A percentile compares a stretch with the other conserved stretches of the same genome.
phyloP scores from a whole-genome alignment of 148 eudicot species.

The Pharnaceum exiguum region DNA sequence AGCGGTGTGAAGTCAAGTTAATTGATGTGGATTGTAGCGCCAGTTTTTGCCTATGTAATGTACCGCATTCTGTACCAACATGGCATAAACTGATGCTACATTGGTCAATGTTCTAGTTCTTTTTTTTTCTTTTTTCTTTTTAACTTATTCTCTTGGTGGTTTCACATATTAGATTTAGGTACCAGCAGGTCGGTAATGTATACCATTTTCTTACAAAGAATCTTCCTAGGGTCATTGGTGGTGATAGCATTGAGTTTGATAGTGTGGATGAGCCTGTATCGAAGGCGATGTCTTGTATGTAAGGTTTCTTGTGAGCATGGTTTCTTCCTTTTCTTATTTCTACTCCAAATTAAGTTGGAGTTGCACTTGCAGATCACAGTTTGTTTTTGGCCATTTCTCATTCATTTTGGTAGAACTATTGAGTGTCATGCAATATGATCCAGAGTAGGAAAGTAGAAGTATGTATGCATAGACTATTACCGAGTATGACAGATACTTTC shows the following conservation, averaged over 20 bases:
- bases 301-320: constrained; percentile 4
- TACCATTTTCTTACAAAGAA: constrained; percentile 11
- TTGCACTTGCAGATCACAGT: constrained; percentile 2
- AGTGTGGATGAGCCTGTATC: constrained; percentile 31
- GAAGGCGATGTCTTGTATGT: constrained; percentile 34
- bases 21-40: constrained; percentile 10
- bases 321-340: neutral
- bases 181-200: constrained; percentile 27
- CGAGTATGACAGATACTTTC: no score
- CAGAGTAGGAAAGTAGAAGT: no score
- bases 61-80: constrained; percentile 21
- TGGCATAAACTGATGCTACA: constrained; percentile 25
- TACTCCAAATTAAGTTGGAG: neutral
- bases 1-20: constrained; percentile 17
- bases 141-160: neutral
- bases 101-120: neutral
- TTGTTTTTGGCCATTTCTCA: no score
- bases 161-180: constrained; percentile 28
- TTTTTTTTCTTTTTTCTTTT: neutral
- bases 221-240: constrained; percentile 28
- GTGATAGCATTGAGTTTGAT: constrained; percentile 25
- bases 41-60: constrained; percentile 20
- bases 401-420: no score
- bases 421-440: no score
- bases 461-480: no score